Percentiles rank a stretch among this genome's conserved stretches.
These are phyloP conservation scores for Wickerhamomyces sp. DNA, from an alignment of 1,139 yeast species.

Conservation along the genomic window DNA sequence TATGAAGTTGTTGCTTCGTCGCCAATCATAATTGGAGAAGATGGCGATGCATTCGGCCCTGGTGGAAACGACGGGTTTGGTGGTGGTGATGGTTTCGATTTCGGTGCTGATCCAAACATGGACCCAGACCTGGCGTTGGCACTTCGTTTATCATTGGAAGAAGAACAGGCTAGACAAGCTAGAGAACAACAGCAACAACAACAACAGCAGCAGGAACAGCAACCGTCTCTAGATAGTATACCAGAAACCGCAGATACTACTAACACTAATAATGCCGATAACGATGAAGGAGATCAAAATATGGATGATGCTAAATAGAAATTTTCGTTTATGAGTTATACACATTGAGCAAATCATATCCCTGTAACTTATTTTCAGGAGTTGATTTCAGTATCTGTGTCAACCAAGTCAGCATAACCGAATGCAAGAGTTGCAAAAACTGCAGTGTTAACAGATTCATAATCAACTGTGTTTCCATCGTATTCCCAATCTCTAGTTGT, in stretches of 20 bases:
- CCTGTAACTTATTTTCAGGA: background rate
- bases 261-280: slow-evolving; percentile 2
- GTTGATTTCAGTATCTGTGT: slow-evolving; percentile 9
- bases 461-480: slow-evolving; percentile 11
- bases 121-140: slow-evolving; percentile 98
- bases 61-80: too few relatives aligned
- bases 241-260: slow-evolving; percentile 7
- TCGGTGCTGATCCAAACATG: slow-evolving; percentile 82
- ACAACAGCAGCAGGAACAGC: slow-evolving; percentile 5
- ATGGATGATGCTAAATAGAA: slow-evolving; percentile 16
- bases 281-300: slow-evolving; percentile 5
- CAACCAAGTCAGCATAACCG: slow-evolving; percentile 11
- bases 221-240: slow-evolving; percentile 13
- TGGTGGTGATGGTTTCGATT: slow-evolving; percentile 44
- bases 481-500: slow-evolving; percentile 14
- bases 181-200: slow-evolving; percentile 17
- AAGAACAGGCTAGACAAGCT: slow-evolving; percentile 37
- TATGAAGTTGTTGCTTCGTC: slow-evolving; percentile 72
- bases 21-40: slow-evolving; percentile 61
- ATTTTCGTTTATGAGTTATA: background rate
- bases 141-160: slow-evolving; percentile 43
- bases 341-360: background rate
- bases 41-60: slow-evolving; percentile 24
- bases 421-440: slow-evolving; percentile 15
- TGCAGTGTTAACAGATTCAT: slow-evolving; percentile 10